Conservation (phyloP, 805 yeast genomes). For the Naumovozyma castellii region DNA sequence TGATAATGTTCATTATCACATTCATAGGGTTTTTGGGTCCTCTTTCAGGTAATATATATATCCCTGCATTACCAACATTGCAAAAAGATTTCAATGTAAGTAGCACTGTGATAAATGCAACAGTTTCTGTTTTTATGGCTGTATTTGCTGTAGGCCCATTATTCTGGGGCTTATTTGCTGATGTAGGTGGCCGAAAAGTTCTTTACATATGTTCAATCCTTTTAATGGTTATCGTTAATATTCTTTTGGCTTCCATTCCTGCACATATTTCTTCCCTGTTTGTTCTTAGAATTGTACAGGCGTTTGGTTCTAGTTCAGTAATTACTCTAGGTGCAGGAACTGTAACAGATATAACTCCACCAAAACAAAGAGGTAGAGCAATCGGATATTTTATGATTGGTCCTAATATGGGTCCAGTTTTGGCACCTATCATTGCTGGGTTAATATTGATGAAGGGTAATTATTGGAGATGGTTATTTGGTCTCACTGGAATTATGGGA, state of each 20-base stretch:
- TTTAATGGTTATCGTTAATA: constrained; percentile 50
- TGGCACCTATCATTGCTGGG: constrained; percentile 82
- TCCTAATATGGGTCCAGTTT: constrained; percentile 75
- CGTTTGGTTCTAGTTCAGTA: constrained; percentile 79
- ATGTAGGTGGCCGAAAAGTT: constrained; percentile 55
- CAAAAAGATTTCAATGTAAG: constrained; percentile 35
- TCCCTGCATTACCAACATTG: constrained; percentile 42
- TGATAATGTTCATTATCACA: constrained; percentile 36
- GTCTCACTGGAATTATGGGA: constrained; percentile 63
- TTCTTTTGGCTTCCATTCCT: constrained; percentile 53
- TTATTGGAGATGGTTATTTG: constrained; percentile 78
- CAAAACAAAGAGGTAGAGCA: constrained; percentile 64
- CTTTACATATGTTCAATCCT: constrained; percentile 48
- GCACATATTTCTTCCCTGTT: constrained; percentile 62
- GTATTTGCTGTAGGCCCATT: constrained; percentile 48
- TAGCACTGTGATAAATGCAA: constrained; percentile 40
- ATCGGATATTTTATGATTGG: constrained; percentile 83
- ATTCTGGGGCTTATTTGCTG: constrained; percentile 48
- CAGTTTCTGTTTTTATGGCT: constrained; percentile 50
- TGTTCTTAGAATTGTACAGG: constrained; percentile 60
- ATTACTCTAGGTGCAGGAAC: constrained; percentile 91
- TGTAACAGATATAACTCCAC: constrained; percentile 62
- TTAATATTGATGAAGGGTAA: constrained; percentile 57
- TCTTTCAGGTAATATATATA: constrained; percentile 46
- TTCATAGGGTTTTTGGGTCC: constrained; percentile 48